Evolutionary conservation across 2,329 filamentous ascomycete species (phyloP).

Genomic region (Hypoxylon sp.): DNA sequence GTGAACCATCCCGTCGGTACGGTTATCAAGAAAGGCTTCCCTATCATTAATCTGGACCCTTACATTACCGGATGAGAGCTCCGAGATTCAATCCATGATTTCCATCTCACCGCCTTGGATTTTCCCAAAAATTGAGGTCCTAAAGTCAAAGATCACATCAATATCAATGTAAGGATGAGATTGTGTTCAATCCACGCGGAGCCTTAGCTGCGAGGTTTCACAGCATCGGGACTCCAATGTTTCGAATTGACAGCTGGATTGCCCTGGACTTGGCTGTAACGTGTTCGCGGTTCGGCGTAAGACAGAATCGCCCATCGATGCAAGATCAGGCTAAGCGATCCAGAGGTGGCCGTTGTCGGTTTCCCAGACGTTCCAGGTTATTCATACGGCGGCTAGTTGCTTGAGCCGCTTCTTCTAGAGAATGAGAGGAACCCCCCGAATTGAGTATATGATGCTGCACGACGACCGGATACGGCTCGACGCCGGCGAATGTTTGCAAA

Average conservation of each 20-base stretch:
- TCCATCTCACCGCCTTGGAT: neutral
- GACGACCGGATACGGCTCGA: neutral
- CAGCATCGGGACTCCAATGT: neutral
- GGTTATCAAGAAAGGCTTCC: neutral
- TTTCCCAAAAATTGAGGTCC: neutral
- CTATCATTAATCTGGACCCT: neutral
- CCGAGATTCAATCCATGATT: neutral
- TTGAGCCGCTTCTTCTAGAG: neutral
- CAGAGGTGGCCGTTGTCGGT: neutral
- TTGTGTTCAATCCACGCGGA: neutral
- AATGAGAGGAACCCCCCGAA: neutral
- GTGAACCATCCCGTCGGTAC: conserved; percentile 29
- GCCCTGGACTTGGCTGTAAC: neutral
- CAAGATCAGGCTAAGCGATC: conserved; percentile 11
- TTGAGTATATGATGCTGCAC: neutral
- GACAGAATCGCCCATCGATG: conserved; percentile 17
- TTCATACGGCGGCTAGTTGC: neutral
- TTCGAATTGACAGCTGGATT: neutral
- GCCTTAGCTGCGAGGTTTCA: conserved; percentile 1
- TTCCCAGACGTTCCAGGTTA: neutral
- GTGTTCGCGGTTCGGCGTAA: conserved; percentile 7
- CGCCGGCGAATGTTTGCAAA: conserved; percentile 4
- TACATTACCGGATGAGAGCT: neutral
- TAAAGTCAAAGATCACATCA: neutral
- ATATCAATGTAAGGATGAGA: neutral